Evolutionary conservation across 495 filamentous ascomycete genomes (phyloP).

Genomic region (Penicillium argentinense): DNA sequence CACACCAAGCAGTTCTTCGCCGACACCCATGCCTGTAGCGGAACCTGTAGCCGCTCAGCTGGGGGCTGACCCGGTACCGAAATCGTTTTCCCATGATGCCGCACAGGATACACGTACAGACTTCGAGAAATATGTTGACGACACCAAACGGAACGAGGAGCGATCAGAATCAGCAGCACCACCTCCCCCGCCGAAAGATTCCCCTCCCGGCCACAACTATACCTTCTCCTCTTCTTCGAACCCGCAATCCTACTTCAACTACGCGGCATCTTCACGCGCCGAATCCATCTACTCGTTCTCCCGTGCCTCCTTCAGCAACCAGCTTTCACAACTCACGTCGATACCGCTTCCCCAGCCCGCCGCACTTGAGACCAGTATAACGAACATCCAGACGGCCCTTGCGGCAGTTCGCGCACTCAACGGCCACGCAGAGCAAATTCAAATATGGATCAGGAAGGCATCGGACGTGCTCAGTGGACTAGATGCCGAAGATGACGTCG

Average conservation of each 20-base stretch:
- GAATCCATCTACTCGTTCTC: slow-evolving; percentile 88
- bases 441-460: slow-evolving; percentile 87
- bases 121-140: slow-evolving; percentile 47
- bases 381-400: slow-evolving; percentile 76
- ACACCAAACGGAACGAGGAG: slow-evolving; percentile 40
- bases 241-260: slow-evolving; percentile 54
- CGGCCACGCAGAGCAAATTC: slow-evolving; percentile 84
- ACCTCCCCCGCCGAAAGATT: slow-evolving; percentile 44
- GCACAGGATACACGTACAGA: slow-evolving; percentile 33
- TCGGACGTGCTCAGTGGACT: slow-evolving; percentile 80
- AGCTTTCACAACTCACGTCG: slow-evolving; percentile 83
- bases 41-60: slow-evolving; percentile 27
- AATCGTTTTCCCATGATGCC: slow-evolving; percentile 7
- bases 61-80: slow-evolving; percentile 15
- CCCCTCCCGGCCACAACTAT: slow-evolving; percentile 21
- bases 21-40: slow-evolving; percentile 36
- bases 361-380: slow-evolving; percentile 75
- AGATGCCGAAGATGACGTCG: slow-evolving; percentile 92
- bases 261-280: slow-evolving; percentile 52
- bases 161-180: slow-evolving; percentile 31
- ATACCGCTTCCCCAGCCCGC: slow-evolving; percentile 81
- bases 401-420: slow-evolving; percentile 75
- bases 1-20: slow-evolving; percentile 11
- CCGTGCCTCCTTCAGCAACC: slow-evolving; percentile 83
- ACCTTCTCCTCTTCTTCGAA: slow-evolving; percentile 43